Base-by-base conservation (phyloP, 164 flowering plant genomes). In the Liquidambar formosana region DNA sequence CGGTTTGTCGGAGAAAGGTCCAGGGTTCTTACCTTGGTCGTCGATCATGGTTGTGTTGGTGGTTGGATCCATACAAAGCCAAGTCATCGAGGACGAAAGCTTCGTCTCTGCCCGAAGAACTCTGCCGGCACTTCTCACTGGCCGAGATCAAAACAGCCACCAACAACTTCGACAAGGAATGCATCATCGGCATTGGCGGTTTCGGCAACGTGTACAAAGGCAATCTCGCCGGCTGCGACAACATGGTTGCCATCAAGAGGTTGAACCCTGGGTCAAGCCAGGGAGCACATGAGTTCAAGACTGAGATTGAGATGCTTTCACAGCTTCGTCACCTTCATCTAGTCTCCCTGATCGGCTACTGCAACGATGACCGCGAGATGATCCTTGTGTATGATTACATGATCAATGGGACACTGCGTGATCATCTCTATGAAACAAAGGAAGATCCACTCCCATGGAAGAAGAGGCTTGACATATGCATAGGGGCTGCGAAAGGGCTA, bases 401-500 rank as follows among this genome's bases (percentile, higher is more conserved):
- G 85, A 14, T 62, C 0, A 46, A 58, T 12, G 80, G 80, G 15
- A 75, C 79, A n/a, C 76, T 82, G 38, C 67, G 71, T 5, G 71
- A 77, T 22, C 81, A 80, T 28, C 78, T 82, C 3, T 75, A 73
- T 61, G 59, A 43, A 6, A 53, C 77, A n/a, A 11, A 59, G 0
- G 75, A 73, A 27, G 26, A 61, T 28, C 76, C 77, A 1, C 73
- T 82, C 0, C 65, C 82, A 5, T 82, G 85, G 83, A 71, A 60
- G 57, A 66, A 59, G 45, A 60, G 85, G 64, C 77, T 82, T 5
- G 45, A 75, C 57, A 73, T 80, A 19, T 77, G 85, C 66, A 75
- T 77, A 8, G 85, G 81, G 0, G 78, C 81, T 0, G 83, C 81
- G 0, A 64, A 65, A 9, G 85, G 85, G 14, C 53, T 82, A n/a